Base-by-base conservation (phyloP, 73 alveolate genomes). In the Stentor roeselii region DNA sequence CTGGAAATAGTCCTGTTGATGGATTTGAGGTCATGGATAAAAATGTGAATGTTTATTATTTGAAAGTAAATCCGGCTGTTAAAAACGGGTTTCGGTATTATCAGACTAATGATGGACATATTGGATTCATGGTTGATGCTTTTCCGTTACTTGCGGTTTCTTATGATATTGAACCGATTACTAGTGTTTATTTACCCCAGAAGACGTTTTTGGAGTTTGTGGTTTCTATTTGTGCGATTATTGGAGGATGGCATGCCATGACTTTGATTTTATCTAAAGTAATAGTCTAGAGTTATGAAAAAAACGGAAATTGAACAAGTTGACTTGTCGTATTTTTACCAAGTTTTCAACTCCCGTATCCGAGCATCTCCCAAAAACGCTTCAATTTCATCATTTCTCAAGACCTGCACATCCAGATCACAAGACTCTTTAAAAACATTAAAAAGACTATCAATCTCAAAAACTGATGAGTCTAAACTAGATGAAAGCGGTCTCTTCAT, bases 81-180 rank as follows among this genome's bases (percentile, higher is more conserved):
- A 21, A 21, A 67, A 11, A 0, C 34, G 80, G 41, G 3, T 36
- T 21, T 27, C 21, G 80, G 34, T 67, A 30, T 34, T 67, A 67
- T 67, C 42, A 67, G 41, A 21, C 80, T 30, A 21, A n/a, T 67
- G 80, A 32, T 0, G 27, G 37, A 15, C 41, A 67, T 21, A 30
- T 21, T n/a, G 42, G n/a, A 34, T 21, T 67, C 34, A 21, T 21
- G 14, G 41, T n/a, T 27, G 50, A 27, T 67, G 27, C n/a, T 67
- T 32, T 21, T 67, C 80, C 80, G 34, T 15, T 21, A 21, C 21
- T 67, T 21, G n/a, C 80, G 2, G 21, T 67, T 30, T 67, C 80
- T 30, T 67, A 67, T 67, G 80, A 67, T 34, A 32, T 67, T 21
- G 80, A 67, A 21, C 80, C 80, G 80, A 67, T 67, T 30, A 67